Evolutionary conservation across 805 yeast genomes (phyloP), one percentile per base, ranked within the genome.

Genomic region (Candida pini): DNA sequence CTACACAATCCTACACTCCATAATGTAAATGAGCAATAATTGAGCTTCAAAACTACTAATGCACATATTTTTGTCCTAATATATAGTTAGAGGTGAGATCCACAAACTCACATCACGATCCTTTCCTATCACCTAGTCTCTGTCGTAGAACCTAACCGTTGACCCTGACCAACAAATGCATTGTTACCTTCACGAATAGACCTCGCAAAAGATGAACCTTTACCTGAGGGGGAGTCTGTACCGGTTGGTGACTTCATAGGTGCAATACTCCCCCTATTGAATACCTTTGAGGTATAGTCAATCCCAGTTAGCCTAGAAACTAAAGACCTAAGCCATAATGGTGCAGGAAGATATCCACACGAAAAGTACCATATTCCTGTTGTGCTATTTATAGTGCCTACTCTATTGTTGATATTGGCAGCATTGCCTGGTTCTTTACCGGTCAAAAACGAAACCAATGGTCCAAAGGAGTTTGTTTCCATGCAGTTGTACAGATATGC

Each of bases 401-500:
- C 53, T n/a, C 60, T 41, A 37, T 37, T 54, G 18, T 41, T 53
- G 30, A 37, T 47, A 34, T 37, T 48, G 10, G 38, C 31, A 5
- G 30, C 31, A 9, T 35, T 34, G 18, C 40, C 37, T 9, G 46
- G 44, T 14, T 59, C 46, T 30, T 61, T 45, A 30, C 68, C 67
- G 4, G 49, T 36, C 10, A 56, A 25, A 12, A 56, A 26, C 1
- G 55, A 40, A 47, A 57, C 51, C 20, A 70, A 42, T 5, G 76
- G 75, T 0, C 76, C 76, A 29, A 57, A 51, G 3, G 84, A 71
- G 26, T 65, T 58, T 0, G 84, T 76, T 47, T 78, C 83, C 28
- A 77, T 51, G 49, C 86, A 80, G 41, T 70, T 73, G 57, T 76
- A 78, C 4, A 76, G 39, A 49, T 80, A 80, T 0, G 76, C 83